Conservation (phyloP, 73 alveolate genomes). For the Breviolum minutum region DNA sequence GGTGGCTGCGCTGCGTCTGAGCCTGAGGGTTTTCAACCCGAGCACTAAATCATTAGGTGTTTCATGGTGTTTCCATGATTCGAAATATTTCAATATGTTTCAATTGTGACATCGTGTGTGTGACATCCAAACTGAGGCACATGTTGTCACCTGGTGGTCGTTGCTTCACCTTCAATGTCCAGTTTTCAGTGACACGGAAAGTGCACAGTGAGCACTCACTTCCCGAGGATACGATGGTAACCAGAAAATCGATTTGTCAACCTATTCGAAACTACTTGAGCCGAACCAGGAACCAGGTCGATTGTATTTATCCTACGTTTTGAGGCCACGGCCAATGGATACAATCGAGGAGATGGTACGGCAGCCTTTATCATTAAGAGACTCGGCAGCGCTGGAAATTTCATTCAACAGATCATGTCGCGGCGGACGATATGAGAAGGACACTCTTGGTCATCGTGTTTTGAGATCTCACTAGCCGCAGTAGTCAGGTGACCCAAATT, state of each 20-base stretch:
- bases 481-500: background rate
- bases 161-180: constrained; percentile 77
- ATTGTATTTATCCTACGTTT: background rate
- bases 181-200: background rate
- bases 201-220: background rate
- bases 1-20: constrained; percentile 73
- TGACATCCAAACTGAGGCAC: constrained; percentile 25
- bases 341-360: constrained; percentile 90
- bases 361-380: constrained; percentile 69
- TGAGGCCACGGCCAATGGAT: constrained; percentile 86
- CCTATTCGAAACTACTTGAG: no score
- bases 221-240: background rate
- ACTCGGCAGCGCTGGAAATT: background rate
- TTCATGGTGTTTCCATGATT: no score
- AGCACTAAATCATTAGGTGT: no score
- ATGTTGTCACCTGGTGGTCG: constrained; percentile 86
- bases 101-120: background rate
- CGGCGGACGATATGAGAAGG: background rate
- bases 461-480: background rate
- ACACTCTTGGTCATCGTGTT: background rate
- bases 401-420: background rate
- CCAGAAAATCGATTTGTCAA: background rate
- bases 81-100: no score
- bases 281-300: background rate
- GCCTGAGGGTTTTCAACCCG: no score